Evolutionary conservation across 2,329 filamentous ascomycete species (phyloP).

Genomic region (Diatrype stigma): DNA sequence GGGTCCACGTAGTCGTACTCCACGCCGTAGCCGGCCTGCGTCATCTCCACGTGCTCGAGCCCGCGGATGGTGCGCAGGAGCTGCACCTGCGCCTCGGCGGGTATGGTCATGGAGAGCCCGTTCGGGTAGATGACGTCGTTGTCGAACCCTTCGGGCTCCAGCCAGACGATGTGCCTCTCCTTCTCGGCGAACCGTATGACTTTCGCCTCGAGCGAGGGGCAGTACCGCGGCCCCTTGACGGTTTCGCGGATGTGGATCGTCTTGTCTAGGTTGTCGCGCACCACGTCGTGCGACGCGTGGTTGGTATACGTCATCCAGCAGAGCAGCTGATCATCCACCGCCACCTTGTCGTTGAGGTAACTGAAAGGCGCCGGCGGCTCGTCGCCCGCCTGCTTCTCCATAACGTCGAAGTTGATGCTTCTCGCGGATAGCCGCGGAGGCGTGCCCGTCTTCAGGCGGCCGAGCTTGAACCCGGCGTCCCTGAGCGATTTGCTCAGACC

Average conservation of each 20-base stretch:
- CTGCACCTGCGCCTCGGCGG: conserved; percentile 77
- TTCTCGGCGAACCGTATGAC: conserved; percentile 83
- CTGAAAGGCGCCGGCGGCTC: conserved; percentile 86
- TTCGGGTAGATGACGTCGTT: conserved; percentile 92
- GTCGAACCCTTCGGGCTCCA: conserved; percentile 92
- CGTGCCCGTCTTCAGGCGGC: conserved; percentile 91
- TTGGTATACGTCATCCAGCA: conserved; percentile 90
- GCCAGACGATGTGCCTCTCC: conserved; percentile 83
- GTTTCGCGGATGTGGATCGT: conserved; percentile 95
- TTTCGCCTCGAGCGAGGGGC: conserved; percentile 92
- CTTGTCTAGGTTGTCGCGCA: conserved; percentile 87
- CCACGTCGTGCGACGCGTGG: conserved; percentile 72
- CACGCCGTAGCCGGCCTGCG: conserved; percentile 93
- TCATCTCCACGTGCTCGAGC: conserved; percentile 83
- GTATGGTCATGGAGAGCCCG: conserved; percentile 94
- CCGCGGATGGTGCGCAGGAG: conserved; percentile 85
- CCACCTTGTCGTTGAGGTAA: conserved; percentile 75
- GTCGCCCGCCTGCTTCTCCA: conserved; percentile 77
- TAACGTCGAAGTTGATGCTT: conserved; percentile 71
- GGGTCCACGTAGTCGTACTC: conserved; percentile 99
- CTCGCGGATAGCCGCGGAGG: conserved; percentile 79
- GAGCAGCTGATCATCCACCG: conserved; percentile 76
- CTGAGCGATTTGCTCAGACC: conserved; percentile 86
- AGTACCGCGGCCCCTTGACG: conserved; percentile 90
- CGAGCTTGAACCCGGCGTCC: conserved; percentile 84